Conservation (phyloP, 2,329 filamentous ascomycete genomes). For the Penicillium thymicola region DNA sequence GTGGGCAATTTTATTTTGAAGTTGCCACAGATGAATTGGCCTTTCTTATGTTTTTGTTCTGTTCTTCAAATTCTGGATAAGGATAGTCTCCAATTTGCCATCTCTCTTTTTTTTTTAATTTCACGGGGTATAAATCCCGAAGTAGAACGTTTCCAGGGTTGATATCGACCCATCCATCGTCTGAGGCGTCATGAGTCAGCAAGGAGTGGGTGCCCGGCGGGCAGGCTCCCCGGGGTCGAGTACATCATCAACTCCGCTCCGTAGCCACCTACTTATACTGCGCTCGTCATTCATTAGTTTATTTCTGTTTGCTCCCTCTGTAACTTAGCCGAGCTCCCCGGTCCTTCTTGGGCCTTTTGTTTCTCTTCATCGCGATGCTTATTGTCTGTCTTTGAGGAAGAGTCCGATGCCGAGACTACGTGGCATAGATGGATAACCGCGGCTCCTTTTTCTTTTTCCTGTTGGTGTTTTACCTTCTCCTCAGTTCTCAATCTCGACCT, state of each 20-base stretch:
- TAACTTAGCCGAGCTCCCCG: conserved; percentile 4
- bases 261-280: conserved; percentile 10
- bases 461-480: conserved; percentile 53
- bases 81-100: background rate
- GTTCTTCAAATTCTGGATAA: background rate
- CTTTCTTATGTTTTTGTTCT: background rate
- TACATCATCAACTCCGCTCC: conserved; percentile 24
- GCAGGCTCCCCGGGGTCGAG: conserved; percentile 18
- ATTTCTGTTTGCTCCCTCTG: conserved; percentile 1
- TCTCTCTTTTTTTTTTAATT: background rate
- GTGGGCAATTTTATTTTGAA: background rate
- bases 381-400: conserved; percentile 19
- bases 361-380: conserved; percentile 26
- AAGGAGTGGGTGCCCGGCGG: conserved; percentile 19
- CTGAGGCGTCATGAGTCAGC: conserved; percentile 16
- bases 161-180: conserved; percentile 3
- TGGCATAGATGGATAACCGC: conserved; percentile 46
- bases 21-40: background rate
- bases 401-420: conserved; percentile 25
- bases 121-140: conserved; percentile 1
- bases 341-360: background rate
- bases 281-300: conserved; percentile 25
- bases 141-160: conserved; percentile 7
- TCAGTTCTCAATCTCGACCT: conserved; percentile 48
- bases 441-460: conserved; percentile 50